Percentiles rank a stretch among this genome's conserved stretches.
Conservation (phyloP, 495 filamentous ascomycete genomes). For the Lophium mytilinum region DNA sequence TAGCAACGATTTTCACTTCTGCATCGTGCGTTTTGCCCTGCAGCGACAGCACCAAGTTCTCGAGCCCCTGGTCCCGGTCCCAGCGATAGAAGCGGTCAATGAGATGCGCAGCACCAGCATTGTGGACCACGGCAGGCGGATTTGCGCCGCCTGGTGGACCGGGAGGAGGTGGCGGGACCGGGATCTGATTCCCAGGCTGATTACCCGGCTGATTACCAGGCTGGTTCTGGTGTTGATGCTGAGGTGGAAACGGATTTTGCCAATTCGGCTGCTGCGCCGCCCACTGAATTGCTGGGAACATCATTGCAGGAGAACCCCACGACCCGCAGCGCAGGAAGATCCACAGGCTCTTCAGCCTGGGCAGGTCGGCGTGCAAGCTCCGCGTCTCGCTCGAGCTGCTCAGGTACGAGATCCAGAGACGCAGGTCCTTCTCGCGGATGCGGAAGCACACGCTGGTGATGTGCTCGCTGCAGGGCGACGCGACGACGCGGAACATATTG, state of each 20-base stretch:
- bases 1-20: conserved; percentile 22
- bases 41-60: conserved; percentile 15
- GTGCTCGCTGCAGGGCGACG: conserved; percentile 13
- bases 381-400: conserved; percentile 17
- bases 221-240: not conserved
- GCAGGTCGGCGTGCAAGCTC: conserved; percentile 29
- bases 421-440: conserved; percentile 28
- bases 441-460: conserved; percentile 28
- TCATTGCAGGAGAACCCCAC: not conserved
- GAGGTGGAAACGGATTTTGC: not conserved
- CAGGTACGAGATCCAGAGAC: conserved; percentile 35
- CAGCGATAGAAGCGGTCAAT: conserved; percentile 17
- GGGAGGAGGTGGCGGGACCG: not conserved
- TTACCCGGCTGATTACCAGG: not conserved
- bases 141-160: not conserved
- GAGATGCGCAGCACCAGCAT: not conserved
- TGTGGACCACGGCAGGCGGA: not conserved
- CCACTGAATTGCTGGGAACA: not conserved
- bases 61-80: conserved; percentile 22
- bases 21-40: conserved; percentile 13
- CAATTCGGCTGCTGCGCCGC: not conserved
- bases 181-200: not conserved
- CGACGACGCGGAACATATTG: conserved; percentile 34
- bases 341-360: conserved; percentile 26
- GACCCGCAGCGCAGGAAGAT: conserved; percentile 24